Percentiles rank a stretch among this genome's conserved stretches.
phyloP scores from a whole-genome alignment of 2,329 filamentous ascomycete species.

The Fusarium phyllophilum region DNA sequence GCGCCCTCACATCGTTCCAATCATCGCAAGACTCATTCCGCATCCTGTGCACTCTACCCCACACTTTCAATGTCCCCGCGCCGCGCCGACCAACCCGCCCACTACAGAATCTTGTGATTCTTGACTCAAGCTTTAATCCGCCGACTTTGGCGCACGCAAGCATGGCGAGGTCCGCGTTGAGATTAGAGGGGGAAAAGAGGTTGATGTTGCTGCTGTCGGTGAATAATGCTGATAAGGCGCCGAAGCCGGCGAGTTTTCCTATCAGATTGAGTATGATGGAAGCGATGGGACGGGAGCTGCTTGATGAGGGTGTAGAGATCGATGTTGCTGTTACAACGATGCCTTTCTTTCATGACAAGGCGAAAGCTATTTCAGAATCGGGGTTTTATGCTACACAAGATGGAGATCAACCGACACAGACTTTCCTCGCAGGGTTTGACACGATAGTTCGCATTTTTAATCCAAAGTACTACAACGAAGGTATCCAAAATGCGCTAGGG shows the following conservation, averaged over 20 bases:
- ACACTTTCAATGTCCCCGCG: conserved; percentile 16
- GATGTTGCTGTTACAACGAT: conserved; percentile 77
- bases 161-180: conserved; percentile 64
- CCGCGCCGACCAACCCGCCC: conserved; percentile 36
- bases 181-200: conserved; percentile 36
- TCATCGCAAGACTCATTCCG: conserved; percentile 55
- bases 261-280: conserved; percentile 78
- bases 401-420: conserved; percentile 57
- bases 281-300: conserved; percentile 68
- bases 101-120: conserved; percentile 59
- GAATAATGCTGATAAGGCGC: conserved; percentile 73
- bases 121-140: conserved; percentile 77
- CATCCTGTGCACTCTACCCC: conserved; percentile 56
- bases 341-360: conserved; percentile 81
- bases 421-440: conserved; percentile 80
- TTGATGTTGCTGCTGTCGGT: conserved; percentile 69
- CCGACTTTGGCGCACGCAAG: conserved; percentile 69
- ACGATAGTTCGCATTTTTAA: conserved; percentile 78
- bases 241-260: conserved; percentile 74
- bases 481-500: conserved; percentile 64
- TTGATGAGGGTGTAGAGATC: conserved; percentile 50
- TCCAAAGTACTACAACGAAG: conserved; percentile 72
- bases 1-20: conserved; percentile 57
- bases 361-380: conserved; percentile 62
- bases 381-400: conserved; percentile 52